Evolutionary conservation across 2,329 filamentous ascomycete species (phyloP).

Genomic region (Exserohilum turcica): DNA sequence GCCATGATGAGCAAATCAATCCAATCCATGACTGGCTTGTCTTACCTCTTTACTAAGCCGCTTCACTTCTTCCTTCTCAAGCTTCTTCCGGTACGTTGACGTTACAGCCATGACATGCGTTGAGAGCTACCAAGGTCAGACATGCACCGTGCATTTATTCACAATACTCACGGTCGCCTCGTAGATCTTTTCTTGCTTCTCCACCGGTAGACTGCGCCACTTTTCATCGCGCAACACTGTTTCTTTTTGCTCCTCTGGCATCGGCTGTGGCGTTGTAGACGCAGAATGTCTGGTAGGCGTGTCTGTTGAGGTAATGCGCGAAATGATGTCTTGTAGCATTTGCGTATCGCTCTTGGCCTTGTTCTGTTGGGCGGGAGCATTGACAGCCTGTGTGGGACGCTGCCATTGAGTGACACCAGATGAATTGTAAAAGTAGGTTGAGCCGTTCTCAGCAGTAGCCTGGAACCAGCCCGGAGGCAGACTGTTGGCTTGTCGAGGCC

Average conservation of each 20-base stretch:
- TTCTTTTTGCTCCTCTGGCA: constrained; percentile 59
- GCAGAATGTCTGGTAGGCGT: constrained; percentile 60
- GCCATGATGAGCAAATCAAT: constrained; percentile 15
- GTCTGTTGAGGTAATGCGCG: constrained; percentile 76
- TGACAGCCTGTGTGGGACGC: constrained; percentile 71
- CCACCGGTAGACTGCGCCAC: constrained; percentile 70
- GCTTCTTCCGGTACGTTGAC: constrained; percentile 83
- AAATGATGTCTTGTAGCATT: constrained; percentile 73
- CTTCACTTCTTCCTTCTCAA: constrained; percentile 78
- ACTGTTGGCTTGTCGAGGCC: constrained; percentile 61
- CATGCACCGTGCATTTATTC: background rate
- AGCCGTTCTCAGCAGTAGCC: constrained; percentile 68
- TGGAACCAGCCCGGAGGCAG: constrained; percentile 87
- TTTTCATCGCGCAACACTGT: constrained; percentile 63
- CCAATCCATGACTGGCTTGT: background rate
- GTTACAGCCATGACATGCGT: constrained; percentile 84
- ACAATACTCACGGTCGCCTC: constrained; percentile 78
- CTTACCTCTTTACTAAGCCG: constrained; percentile 66
- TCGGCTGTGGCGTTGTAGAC: constrained; percentile 69
- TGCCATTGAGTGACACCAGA: constrained; percentile 79
- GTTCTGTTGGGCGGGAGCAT: constrained; percentile 63
- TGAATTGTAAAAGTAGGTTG: constrained; percentile 82
- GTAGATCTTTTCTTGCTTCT: constrained; percentile 95
- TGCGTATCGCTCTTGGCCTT: constrained; percentile 73
- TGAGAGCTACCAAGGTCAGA: constrained; percentile 64